These are phyloP conservation scores for Paragyromitra xinjiangensis DNA, from an alignment of 495 filamentous ascomycete genomes.

Conservation along the genomic window DNA sequence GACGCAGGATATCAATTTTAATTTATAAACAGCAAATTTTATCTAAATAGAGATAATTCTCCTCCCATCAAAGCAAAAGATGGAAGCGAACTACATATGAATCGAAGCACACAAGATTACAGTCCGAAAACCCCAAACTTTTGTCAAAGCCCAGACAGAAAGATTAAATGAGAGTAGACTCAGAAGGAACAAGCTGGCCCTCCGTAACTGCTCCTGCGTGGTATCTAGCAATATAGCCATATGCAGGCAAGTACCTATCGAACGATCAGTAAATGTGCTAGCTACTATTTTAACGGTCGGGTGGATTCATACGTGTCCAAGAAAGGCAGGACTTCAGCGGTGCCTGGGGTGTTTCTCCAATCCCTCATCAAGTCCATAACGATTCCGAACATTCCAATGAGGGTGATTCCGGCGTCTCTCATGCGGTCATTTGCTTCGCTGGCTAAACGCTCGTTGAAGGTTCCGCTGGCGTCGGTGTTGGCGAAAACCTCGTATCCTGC, in stretches of 20 bases:
- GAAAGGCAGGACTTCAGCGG: conserved; percentile 69
- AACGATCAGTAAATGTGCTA: conserved; percentile 9
- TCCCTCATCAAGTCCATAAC: conserved; percentile 79
- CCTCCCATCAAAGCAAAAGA: not conserved
- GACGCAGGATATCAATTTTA: not conserved
- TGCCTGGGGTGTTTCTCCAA: conserved; percentile 75
- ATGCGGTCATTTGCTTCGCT: conserved; percentile 73
- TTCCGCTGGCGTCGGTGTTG: conserved; percentile 77
- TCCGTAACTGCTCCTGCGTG: conserved; percentile 61
- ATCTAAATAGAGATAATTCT: not conserved
- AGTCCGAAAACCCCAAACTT: not conserved
- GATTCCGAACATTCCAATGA: conserved; percentile 73
- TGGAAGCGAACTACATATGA: not conserved
- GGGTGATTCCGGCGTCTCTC: conserved; percentile 71
- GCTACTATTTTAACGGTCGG: not conserved
- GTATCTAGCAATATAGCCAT: conserved; percentile 62
- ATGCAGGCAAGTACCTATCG: conserved; percentile 61
- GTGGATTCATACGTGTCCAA: conserved; percentile 66
- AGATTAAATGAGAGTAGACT: conserved; percentile 53
- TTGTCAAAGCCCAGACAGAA: not conserved
- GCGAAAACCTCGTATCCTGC: conserved; percentile 81
- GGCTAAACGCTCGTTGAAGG: conserved; percentile 66
- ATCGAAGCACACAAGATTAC: not conserved
- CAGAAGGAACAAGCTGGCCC: conserved; percentile 62
- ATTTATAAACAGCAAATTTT: not conserved